Evolutionary conservation across 352 stramenopile species (phyloP).

Genomic region (Globisporangium sylvaticum): DNA sequence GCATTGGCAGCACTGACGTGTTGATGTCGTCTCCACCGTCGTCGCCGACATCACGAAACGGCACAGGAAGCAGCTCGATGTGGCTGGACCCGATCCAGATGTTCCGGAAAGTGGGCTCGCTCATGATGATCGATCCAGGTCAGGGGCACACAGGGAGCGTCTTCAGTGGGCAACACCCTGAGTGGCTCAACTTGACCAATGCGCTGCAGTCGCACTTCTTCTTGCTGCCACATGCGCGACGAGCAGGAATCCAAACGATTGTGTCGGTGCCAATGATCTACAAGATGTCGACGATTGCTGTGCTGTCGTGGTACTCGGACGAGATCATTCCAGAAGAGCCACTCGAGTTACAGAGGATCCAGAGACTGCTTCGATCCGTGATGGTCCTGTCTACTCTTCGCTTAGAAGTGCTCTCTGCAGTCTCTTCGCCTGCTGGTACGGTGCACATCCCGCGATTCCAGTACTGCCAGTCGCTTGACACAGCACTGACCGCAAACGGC

Average conservation of each 20-base stretch:
- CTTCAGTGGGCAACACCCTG: slow-evolving; percentile 65
- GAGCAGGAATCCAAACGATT: slow-evolving; percentile 57
- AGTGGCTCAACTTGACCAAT: slow-evolving; percentile 54
- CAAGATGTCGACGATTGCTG: slow-evolving; percentile 76
- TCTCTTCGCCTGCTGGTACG: slow-evolving; percentile 19
- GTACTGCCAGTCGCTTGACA: slow-evolving; percentile 75
- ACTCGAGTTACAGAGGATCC: slow-evolving; percentile 64
- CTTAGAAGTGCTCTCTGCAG: slow-evolving; percentile 39
- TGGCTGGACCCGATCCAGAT: slow-evolving; percentile 58
- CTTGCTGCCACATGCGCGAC: slow-evolving; percentile 60
- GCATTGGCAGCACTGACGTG: slow-evolving; percentile 6
- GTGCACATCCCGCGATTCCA: slow-evolving; percentile 62
- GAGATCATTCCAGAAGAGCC: slow-evolving; percentile 46
- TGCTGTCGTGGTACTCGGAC: slow-evolving; percentile 78
- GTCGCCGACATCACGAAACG: slow-evolving; percentile 16
- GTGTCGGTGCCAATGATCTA: slow-evolving; percentile 79
- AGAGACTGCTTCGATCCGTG: slow-evolving; percentile 63
- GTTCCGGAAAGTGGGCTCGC: slow-evolving; percentile 65
- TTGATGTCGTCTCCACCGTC: slow-evolving; percentile 18
- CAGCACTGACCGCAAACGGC: slow-evolving; percentile 65
- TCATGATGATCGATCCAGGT: slow-evolving; percentile 74
- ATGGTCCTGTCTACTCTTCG: slow-evolving; percentile 57
- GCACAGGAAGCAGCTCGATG: slow-evolving; percentile 25
- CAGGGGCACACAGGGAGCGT: slow-evolving; percentile 72
- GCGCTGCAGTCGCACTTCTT: slow-evolving; percentile 70